Evolutionary conservation across 495 filamentous ascomycete genomes (phyloP), one percentile per base, ranked within the genome.

Genomic region (Lentithecium fluviatile): DNA sequence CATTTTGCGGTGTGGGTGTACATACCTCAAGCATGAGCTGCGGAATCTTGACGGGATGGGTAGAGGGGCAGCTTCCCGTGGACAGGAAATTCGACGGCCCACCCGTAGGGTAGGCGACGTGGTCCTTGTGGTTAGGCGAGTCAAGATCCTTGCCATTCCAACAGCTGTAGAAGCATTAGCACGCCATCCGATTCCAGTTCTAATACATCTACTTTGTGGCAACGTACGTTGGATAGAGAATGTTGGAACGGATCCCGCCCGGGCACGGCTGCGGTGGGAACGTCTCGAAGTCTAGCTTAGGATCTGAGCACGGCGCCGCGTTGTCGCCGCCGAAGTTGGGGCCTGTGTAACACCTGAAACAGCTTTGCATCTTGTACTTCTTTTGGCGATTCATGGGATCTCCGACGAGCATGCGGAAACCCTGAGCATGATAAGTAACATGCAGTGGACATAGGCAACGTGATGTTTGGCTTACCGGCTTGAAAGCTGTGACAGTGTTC

Each of bases 381-480:
- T 56, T 51, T 17, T 26, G 47, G 32, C 64, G 64, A 7, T 49
- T 36, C 24, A 40, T 62, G 7, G 64, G 20, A 32, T 66, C 64
- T 15, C 64, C 64, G 34, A 62, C 58, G 7, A 66, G 64, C 64
- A 66, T 66, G 40, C 64, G 64, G 58, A 66, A 66, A n/a, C 64
- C 57, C 53, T 64, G 32, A 11, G 21, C 1, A 36, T 7, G 19
- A 42, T 56, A 15, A 57, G 34, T 26, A n/a, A 32, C 24, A 42
- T 15, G 13, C 10, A 3, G 1, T 48, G 13, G 12, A 7, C 1
- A n/a, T n/a, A 2, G 21, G 12, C 36, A 23, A 36, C 11, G 23
- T 2, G 20, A 36, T 19, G 26, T 20, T 7, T 8, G 17, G 21
- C 59, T 26, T 26, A 62, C 62, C 6, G 64, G 64, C 36, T 66